Evolutionary conservation across 2,329 filamentous ascomycete species (phyloP).

Genomic region (Akanthomyces lecanii): DNA sequence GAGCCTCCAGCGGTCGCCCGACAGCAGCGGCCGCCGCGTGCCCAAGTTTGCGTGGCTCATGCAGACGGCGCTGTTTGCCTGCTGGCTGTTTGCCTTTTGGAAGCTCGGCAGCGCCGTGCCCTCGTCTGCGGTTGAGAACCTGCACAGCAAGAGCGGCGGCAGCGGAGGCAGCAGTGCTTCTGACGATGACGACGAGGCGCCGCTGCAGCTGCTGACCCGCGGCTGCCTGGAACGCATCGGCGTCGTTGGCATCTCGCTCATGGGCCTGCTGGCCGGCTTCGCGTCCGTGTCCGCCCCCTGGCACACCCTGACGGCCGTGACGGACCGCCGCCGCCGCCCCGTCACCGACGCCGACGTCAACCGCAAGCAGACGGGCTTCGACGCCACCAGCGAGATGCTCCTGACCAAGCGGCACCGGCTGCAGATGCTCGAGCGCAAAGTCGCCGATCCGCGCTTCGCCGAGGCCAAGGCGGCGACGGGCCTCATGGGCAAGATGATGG

Average conservation of each 20-base stretch:
- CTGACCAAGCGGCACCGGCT: conserved; percentile 68
- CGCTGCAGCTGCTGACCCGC: conserved; percentile 40
- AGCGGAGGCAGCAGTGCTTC: not conserved
- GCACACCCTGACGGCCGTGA: conserved; percentile 70
- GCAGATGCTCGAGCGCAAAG: conserved; percentile 64
- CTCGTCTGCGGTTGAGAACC: conserved; percentile 23
- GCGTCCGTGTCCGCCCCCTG: conserved; percentile 84
- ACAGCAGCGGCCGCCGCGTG: conserved; percentile 49
- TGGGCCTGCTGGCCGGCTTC: conserved; percentile 85
- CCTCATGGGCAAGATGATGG: conserved; percentile 70
- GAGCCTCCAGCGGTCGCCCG: conserved; percentile 50
- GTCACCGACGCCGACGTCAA: conserved; percentile 71
- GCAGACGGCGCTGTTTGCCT: conserved; percentile 56
- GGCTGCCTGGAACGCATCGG: conserved; percentile 67
- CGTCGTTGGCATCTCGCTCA: conserved; percentile 78
- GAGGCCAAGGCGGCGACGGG: conserved; percentile 44
- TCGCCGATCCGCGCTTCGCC: conserved; percentile 31
- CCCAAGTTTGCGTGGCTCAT: conserved; percentile 60
- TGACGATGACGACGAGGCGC: conserved; percentile 23
- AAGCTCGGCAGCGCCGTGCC: conserved; percentile 64
- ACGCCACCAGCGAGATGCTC: conserved; percentile 77
- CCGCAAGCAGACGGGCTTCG: conserved; percentile 73
- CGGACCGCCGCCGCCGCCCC: conserved; percentile 45
- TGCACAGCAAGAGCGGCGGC: conserved; percentile 17
- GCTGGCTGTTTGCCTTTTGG: conserved; percentile 75